Conservation (phyloP, 306 rosid species). For the Dalbergia cultrata region DNA sequence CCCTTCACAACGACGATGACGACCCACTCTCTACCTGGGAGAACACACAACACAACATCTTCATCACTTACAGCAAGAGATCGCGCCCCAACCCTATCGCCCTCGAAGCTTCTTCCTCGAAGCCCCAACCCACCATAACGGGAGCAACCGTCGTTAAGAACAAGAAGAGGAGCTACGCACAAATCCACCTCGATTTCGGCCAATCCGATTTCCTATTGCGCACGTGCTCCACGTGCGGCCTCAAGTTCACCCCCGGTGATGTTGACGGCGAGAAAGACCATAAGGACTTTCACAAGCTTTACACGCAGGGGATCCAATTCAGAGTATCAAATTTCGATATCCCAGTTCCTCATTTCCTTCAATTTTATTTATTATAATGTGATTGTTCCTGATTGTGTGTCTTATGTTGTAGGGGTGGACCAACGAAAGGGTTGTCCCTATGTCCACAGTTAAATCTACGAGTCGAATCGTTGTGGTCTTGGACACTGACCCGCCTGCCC, state of each 20-base stretch:
- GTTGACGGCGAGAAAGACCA: slow-evolving; percentile 75
- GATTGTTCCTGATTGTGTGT: background rate
- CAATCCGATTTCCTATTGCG: slow-evolving; percentile 78
- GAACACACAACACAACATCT: slow-evolving; percentile 53
- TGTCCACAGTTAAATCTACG: slow-evolving; percentile 30
- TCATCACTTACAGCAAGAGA: slow-evolving; percentile 61
- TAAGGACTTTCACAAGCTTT: slow-evolving; percentile 69
- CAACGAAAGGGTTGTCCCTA: slow-evolving; percentile 59
- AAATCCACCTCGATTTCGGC: slow-evolving; percentile 80
- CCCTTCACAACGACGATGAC: slow-evolving; percentile 41
- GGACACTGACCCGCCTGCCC: slow-evolving; percentile 63
- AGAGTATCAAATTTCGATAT: slow-evolving; percentile 50
- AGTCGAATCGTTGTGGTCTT: slow-evolving; percentile 68
- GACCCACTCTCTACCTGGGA: slow-evolving; percentile 71
- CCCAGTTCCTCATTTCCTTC: background rate
- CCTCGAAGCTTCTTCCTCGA: background rate
- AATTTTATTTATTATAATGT: too few species aligned
- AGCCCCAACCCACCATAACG: background rate
- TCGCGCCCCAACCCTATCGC: slow-evolving; percentile 49
- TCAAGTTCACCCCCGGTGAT: slow-evolving; percentile 75
- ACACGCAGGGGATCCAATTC: slow-evolving; percentile 72
- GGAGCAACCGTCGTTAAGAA: slow-evolving; percentile 62
- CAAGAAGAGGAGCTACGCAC: slow-evolving; percentile 88
- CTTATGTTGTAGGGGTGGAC: slow-evolving; percentile 70
- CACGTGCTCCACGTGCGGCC: slow-evolving; percentile 67